These are phyloP conservation scores for Inonotus obliquus DNA, from an alignment of 1,284 basidiomycete genomes.

Conservation along the genomic window DNA sequence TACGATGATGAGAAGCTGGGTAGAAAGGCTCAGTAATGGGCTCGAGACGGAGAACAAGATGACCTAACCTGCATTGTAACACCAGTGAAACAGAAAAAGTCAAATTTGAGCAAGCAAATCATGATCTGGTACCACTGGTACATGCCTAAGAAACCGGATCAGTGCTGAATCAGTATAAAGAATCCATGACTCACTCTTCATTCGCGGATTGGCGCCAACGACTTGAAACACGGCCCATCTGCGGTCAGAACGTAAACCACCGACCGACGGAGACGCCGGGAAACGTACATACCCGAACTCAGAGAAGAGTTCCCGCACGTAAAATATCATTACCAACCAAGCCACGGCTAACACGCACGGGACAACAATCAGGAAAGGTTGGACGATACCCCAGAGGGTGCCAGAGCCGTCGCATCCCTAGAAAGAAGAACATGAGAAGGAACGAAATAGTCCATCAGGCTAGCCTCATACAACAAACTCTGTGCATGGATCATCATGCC, in stretches of 20 bases:
- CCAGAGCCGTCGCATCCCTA: slow-evolving; percentile 33
- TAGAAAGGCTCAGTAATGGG: slow-evolving; percentile 19
- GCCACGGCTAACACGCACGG: slow-evolving; percentile 36
- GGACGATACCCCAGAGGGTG: slow-evolving; percentile 40
- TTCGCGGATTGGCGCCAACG: slow-evolving; percentile 73
- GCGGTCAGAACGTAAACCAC: slow-evolving; percentile 15
- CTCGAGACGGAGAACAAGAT: neutral
- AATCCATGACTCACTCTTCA: slow-evolving; percentile 57
- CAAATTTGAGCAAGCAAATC: slow-evolving; percentile 82
- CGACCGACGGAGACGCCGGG: neutral
- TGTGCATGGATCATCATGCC: slow-evolving; percentile 20
- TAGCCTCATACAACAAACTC: slow-evolving; percentile 22
- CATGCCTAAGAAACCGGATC: slow-evolving; percentile 50
- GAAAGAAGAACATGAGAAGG: neutral
- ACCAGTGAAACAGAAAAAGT: slow-evolving; percentile 82
- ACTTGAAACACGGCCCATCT: slow-evolving; percentile 85
- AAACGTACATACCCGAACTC: slow-evolving; percentile 49
- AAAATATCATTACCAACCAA: slow-evolving; percentile 35
- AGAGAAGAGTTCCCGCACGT: slow-evolving; percentile 36
- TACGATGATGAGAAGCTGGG: slow-evolving; percentile 70
- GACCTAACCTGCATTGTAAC: slow-evolving; percentile 76
- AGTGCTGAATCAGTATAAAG: neutral
- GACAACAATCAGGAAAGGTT: slow-evolving; percentile 38
- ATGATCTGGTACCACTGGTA: slow-evolving; percentile 82
- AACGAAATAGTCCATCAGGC: neutral